phyloP scores from a whole-genome alignment of 1,284 basidiomycete genomes.

The Irpex lacteus region DNA sequence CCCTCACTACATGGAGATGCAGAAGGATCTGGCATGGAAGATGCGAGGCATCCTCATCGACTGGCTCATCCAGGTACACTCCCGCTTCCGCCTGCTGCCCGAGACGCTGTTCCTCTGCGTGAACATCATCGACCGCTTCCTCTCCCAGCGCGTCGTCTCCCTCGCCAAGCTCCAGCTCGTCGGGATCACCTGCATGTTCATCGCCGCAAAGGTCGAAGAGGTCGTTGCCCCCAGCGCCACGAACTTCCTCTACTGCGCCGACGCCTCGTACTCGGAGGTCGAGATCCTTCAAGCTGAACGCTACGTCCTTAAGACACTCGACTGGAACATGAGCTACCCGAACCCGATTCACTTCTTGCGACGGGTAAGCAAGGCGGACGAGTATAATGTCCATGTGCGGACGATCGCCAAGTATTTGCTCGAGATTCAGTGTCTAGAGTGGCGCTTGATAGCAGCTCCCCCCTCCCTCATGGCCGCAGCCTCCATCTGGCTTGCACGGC shows the following conservation, averaged over 20 bases:
- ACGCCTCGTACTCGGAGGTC: slow-evolving; percentile 81
- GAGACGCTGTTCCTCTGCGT: slow-evolving; percentile 95
- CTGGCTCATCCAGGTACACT: slow-evolving; percentile 97
- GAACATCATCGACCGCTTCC: slow-evolving; percentile 97
- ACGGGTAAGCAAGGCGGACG: slow-evolving; percentile 93
- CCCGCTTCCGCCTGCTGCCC: slow-evolving; percentile 89
- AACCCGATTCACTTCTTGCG: slow-evolving; percentile 94
- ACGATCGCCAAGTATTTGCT: slow-evolving; percentile 93
- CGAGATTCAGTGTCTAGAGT: slow-evolving; percentile 89
- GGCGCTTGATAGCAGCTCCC: slow-evolving; percentile 77
- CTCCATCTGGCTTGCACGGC: slow-evolving; percentile 87
- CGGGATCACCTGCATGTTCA: slow-evolving; percentile 91
- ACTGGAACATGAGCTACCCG: slow-evolving; percentile 91
- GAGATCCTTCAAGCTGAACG: slow-evolving; percentile 94
- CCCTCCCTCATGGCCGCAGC: slow-evolving; percentile 90
- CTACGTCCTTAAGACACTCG: slow-evolving; percentile 89
- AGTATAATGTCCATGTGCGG: slow-evolving; percentile 88
- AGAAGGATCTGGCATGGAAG: slow-evolving; percentile 89
- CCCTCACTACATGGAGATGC: slow-evolving; percentile 87
- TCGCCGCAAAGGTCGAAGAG: slow-evolving; percentile 96
- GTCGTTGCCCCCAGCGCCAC: slow-evolving; percentile 87
- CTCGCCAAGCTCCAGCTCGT: slow-evolving; percentile 94
- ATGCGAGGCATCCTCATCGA: slow-evolving; percentile 95
- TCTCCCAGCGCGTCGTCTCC: slow-evolving; percentile 87
- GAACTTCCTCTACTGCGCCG: slow-evolving; percentile 89